Percentiles rank a stretch among this genome's conserved stretches.
phyloP scores from a whole-genome alignment of 495 filamentous ascomycete genomes.

The Aspergillus egyptiacus region DNA sequence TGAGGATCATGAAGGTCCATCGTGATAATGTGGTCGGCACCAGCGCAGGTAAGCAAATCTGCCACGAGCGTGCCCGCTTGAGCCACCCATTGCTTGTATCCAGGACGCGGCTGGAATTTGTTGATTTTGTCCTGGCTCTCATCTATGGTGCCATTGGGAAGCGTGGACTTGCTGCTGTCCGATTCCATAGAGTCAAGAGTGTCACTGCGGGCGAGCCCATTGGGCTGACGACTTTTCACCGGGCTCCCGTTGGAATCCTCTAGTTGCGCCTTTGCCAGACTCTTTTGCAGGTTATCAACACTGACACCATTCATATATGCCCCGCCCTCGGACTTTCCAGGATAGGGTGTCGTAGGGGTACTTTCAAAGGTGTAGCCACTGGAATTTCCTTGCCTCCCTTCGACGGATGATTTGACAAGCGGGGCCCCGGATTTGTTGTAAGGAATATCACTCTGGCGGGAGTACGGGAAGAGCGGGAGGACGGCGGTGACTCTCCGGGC shows the following conservation, averaged over 20 bases:
- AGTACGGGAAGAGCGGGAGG: conserved; percentile 93
- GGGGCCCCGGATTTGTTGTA: conserved; percentile 94
- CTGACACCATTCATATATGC: conserved; percentile 59
- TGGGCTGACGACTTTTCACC: conserved; percentile 36
- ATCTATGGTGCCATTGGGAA: conserved; percentile 38
- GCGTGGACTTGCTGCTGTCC: conserved; percentile 23
- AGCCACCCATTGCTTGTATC: conserved; percentile 97
- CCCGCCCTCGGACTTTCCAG: conserved; percentile 55
- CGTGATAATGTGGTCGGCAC: conserved; percentile 93
- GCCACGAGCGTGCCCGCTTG: conserved; percentile 95
- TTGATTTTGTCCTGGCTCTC: conserved; percentile 47
- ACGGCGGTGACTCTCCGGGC: conserved; percentile 89
- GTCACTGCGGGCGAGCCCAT: conserved; percentile 49
- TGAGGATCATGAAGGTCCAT: conserved; percentile 96
- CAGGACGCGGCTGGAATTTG: conserved; percentile 73
- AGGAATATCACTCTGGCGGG: conserved; percentile 87
- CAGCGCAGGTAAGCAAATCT: conserved; percentile 89
- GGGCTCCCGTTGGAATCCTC: conserved; percentile 46
- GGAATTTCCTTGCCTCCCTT: conserved; percentile 34
- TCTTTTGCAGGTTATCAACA: conserved; percentile 56
- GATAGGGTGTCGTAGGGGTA: conserved; percentile 76
- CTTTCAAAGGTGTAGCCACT: conserved; percentile 89
- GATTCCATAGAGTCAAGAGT: conserved; percentile 56
- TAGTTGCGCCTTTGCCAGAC: conserved; percentile 55
- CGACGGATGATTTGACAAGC: conserved; percentile 58